Conservation (phyloP, 1,284 basidiomycete species). For the Kwoniella shivajii region DNA sequence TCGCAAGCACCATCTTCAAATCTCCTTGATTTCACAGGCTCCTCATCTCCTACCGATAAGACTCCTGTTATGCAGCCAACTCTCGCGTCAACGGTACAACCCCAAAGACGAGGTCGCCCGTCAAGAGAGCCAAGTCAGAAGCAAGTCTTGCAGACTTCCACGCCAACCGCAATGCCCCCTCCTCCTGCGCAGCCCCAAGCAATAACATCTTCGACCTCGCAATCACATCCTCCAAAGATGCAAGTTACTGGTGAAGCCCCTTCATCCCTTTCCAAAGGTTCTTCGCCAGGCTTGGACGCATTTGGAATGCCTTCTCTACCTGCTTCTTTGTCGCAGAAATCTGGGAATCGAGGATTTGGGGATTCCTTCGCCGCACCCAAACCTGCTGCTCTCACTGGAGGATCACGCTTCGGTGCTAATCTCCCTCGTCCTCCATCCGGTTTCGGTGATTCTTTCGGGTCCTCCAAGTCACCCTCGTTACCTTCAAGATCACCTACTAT, state of each 20-base stretch:
- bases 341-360: slow-evolving; percentile 29
- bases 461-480: slow-evolving; percentile 4
- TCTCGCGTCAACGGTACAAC: slow-evolving; percentile 43
- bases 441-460: slow-evolving; percentile 37
- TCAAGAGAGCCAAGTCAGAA: slow-evolving; percentile 33
- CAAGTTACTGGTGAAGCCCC: slow-evolving; percentile 41
- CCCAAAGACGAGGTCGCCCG: slow-evolving; percentile 51
- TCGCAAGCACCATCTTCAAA: slow-evolving; percentile 30
- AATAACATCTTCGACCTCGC: neutral
- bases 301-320: slow-evolving; percentile 38
- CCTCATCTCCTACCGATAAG: slow-evolving; percentile 22
- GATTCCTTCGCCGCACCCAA: slow-evolving; percentile 32
- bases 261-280: neutral
- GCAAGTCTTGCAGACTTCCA: slow-evolving; percentile 7
- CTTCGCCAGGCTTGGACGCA: slow-evolving; percentile 32
- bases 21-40: slow-evolving; percentile 51
- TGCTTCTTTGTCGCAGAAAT: neutral
- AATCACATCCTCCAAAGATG: slow-evolving; percentile 13
- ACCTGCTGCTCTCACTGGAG: neutral
- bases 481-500: slow-evolving; percentile 2
- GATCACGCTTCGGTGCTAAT: slow-evolving; percentile 11
- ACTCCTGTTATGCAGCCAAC: slow-evolving; percentile 29
- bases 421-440: slow-evolving; percentile 22
- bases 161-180: slow-evolving; percentile 10
- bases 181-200: slow-evolving; percentile 16